phyloP scores from a whole-genome alignment of 257 asterid species.

The Perilla frutescens region DNA sequence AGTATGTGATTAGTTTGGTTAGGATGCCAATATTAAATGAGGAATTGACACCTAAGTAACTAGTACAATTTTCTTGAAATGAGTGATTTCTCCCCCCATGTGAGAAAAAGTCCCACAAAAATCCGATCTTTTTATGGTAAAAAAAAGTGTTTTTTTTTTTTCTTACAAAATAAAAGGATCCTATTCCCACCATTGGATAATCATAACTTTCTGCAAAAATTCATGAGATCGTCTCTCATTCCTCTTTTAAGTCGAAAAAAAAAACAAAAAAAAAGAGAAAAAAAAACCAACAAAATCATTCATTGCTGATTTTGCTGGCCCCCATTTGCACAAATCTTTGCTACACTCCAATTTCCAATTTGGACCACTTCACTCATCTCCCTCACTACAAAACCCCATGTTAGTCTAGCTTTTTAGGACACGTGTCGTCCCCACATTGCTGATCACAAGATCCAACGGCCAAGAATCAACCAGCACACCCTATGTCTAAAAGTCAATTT shows the following conservation, averaged over 20 bases:
- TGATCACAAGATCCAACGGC: slow-evolving; percentile 31
- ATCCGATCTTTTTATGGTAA: neutral
- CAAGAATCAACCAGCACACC: slow-evolving; percentile 29
- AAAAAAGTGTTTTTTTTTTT: neutral
- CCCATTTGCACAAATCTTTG: slow-evolving; percentile 13
- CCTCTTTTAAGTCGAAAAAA: slow-evolving; percentile 4
- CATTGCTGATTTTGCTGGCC: slow-evolving; percentile 7
- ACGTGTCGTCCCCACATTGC: slow-evolving; percentile 25
- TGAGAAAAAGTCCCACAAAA: slow-evolving; percentile 8
- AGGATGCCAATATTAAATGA: neutral
- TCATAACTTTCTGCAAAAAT: slow-evolving; percentile 3
- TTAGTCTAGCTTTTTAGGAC: slow-evolving; percentile 23
- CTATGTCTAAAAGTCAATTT: neutral
- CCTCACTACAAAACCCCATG: slow-evolving; percentile 1
- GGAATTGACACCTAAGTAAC: no score
- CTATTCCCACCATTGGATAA: slow-evolving; percentile 14
- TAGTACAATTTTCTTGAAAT: neutral
- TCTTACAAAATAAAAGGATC: neutral
- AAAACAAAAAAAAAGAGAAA: neutral
- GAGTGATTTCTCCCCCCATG: slow-evolving; percentile 7
- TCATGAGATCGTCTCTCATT: slow-evolving; percentile 1
- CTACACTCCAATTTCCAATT: slow-evolving; percentile 6
- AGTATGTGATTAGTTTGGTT: neutral
- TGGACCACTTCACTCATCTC: slow-evolving; percentile 24
- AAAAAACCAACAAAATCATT: slow-evolving; percentile 10